Evolutionary conservation across 176 grass and related monocot species (phyloP), one percentile per base, ranked within the genome.

Genomic region (Zoysia pacifica): DNA sequence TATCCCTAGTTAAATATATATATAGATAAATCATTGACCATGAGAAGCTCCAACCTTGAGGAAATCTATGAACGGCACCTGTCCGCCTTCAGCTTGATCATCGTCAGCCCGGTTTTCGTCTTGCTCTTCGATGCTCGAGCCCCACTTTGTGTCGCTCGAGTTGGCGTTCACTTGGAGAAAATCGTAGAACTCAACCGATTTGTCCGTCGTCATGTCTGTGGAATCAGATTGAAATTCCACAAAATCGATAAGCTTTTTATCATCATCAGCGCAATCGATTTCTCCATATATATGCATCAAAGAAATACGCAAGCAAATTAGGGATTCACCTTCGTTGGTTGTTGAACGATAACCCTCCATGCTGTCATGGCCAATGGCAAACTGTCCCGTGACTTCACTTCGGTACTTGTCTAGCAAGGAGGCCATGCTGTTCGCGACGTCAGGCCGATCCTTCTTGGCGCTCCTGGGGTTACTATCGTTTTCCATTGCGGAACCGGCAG

Each of bases 161-260:
- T 65, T 86, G n/a, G 82, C 48, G 64, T 97, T 97, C 74, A 97
- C 94, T 70, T 87, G 94, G 49, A 97, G 94, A 48, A 97, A 97
- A 82, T 97, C 91, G n/a, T 93, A 93, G 73, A 97, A 97, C 63
- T 97, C 84, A 11, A 88, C 69, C 9, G 81, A 88, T 73, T 84
- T 91, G 66, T 91, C 82, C 12, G 16, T 28, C 28, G 28, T 28
- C 28, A 28, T 67, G 15, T 90, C 95, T 94, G 92, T 74, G 65
- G 6, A 77, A 77, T 69, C 51, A 80, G 28, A 72, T 59, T 14
- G 18, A 7, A 65, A 28, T 28, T 9, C 3, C 82, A 45, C 0
- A 38, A 10, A 47, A 16, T 18, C 50, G 39, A 37, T 35, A 6
- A 64, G 45, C 38, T 65, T 61, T 65, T 40, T 8, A 19, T 58